These are phyloP conservation scores for Cladosporium sp. DNA, from an alignment of 2,329 filamentous ascomycete species.

Conservation along the genomic window DNA sequence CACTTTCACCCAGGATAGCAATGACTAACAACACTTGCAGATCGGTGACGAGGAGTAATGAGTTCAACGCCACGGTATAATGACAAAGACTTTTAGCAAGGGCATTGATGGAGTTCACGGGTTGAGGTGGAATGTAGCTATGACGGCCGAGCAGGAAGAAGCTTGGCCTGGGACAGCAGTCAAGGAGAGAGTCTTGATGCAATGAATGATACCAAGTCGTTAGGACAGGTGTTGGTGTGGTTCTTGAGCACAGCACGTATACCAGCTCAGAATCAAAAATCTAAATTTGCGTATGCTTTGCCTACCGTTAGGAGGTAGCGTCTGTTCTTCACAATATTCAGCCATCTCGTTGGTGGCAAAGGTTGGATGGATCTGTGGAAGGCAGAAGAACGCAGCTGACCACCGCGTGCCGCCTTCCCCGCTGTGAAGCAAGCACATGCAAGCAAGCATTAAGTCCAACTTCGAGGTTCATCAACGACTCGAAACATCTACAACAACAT, in stretches of 20 bases:
- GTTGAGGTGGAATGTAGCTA: slow-evolving; percentile 11
- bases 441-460: neutral
- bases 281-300: neutral
- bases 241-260: slow-evolving; percentile 9
- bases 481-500: slow-evolving; percentile 5
- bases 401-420: neutral
- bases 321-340: neutral
- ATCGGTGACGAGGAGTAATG: slow-evolving; percentile 67
- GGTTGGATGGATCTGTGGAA: neutral
- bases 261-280: slow-evolving; percentile 11
- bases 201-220: neutral
- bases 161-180: slow-evolving; percentile 4
- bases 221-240: slow-evolving; percentile 1
- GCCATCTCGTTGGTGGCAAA: neutral
- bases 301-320: neutral
- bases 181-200: slow-evolving; percentile 6
- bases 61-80: neutral
- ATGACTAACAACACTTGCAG: slow-evolving; percentile 50
- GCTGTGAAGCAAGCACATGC: neutral
- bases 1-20: neutral
- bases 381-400: neutral
- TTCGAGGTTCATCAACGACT: neutral
- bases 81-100: slow-evolving; percentile 7
- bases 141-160: neutral
- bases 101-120: slow-evolving; percentile 16